These are phyloP conservation scores for Helotiales sp. DNA, from an alignment of 2,329 filamentous ascomycete genomes.

Conservation along the genomic window DNA sequence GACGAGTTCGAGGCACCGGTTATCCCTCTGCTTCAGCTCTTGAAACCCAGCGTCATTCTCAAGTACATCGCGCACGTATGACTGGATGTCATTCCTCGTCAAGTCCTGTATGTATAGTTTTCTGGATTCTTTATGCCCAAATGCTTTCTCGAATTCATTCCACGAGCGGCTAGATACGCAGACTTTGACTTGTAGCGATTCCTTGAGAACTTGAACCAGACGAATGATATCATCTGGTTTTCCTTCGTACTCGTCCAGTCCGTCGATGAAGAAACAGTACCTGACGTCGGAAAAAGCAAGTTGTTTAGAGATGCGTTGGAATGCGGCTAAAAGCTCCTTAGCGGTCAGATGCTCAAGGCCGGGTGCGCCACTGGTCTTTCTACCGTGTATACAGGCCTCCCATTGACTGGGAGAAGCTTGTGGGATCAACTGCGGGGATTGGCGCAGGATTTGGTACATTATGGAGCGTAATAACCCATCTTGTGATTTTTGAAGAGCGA, in stretches of 20 bases:
- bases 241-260: neutral
- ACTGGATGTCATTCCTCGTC: neutral
- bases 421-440: neutral
- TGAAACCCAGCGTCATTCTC: neutral
- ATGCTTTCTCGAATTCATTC: neutral
- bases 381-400: neutral
- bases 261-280: neutral
- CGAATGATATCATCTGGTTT: neutral
- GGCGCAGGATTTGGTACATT: neutral
- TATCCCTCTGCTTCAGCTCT: neutral
- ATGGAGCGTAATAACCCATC: neutral
- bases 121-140: neutral
- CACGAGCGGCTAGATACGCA: neutral
- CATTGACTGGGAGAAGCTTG: neutral
- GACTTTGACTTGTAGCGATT: neutral
- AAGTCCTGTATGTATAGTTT: neutral
- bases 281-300: neutral
- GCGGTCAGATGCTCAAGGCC: neutral
- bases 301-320: neutral
- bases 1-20: neutral
- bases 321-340: neutral
- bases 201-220: neutral
- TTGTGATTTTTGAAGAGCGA: neutral
- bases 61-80: neutral
- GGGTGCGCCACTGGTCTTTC: too few species aligned